These are phyloP conservation scores for Xerocomellus intermedius DNA, from an alignment of 768 basidiomycete genomes.

Conservation along the genomic window DNA sequence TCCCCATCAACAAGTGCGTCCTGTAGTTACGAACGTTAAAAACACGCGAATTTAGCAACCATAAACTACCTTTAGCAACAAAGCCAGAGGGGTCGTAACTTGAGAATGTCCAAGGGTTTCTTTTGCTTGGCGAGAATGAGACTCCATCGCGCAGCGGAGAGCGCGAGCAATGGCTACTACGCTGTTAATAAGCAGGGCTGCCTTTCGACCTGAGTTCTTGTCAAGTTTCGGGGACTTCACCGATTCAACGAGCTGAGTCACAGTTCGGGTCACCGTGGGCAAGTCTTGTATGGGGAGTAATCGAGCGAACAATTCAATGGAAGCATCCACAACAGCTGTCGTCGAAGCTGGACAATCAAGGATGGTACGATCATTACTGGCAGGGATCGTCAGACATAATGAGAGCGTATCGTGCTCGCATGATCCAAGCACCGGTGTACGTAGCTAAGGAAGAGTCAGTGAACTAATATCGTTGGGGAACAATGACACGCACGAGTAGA, in stretches of 20 bases:
- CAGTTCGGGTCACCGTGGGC: conserved; percentile 48
- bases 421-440: conserved; percentile 77
- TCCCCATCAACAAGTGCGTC: conserved; percentile 83
- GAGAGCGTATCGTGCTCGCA: conserved; percentile 84
- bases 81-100: conserved; percentile 58
- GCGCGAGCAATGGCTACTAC: conserved; percentile 71
- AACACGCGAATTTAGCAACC: conserved; percentile 6
- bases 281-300: conserved; percentile 79
- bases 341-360: conserved; percentile 71
- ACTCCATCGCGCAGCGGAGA: conserved; percentile 54
- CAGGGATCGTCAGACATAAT: conserved; percentile 53
- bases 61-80: conserved; percentile 72
- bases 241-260: conserved; percentile 61
- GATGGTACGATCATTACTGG: conserved; percentile 43
- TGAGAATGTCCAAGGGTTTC: conserved; percentile 68
- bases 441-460: conserved; percentile 28
- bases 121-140: conserved; percentile 54
- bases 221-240: conserved; percentile 78
- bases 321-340: conserved; percentile 83
- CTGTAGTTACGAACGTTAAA: conserved; percentile 35
- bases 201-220: conserved; percentile 80
- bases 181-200: conserved; percentile 81
- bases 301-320: conserved; percentile 81
- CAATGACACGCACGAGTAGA: conserved; percentile 53
- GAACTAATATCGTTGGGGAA: not conserved